Evolutionary conservation across 2,329 filamentous ascomycete genomes (phyloP), one percentile per base, ranked within the genome.

Genomic region (Verticillium klebahnii): DNA sequence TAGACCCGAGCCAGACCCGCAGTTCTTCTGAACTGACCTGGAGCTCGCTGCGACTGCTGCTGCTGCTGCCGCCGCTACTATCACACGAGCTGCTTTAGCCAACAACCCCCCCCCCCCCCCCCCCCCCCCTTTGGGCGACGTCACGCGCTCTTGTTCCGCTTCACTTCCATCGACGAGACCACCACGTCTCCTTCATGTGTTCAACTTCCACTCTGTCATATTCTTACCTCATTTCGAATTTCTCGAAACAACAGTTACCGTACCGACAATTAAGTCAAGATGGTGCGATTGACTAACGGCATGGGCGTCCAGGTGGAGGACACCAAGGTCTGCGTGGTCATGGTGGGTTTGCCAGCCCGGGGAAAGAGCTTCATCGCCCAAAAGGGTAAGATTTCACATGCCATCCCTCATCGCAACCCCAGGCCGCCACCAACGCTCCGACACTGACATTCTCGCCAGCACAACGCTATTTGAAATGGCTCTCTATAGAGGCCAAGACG

Each of bases 311-410:
- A 96, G 91, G 91, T 91, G 70, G 94, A 98, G 82, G 93, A 97
- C 77, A 94, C 92, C 64, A 92, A 91, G 76, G 96, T 99, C 80
- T 98, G 94, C 77, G 93, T 99, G 67, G 93, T 99, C 70, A 98
- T 99, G 95, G 95, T 99, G 64, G 95, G 95, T 68, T 83, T 99
- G 73, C 95, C 95, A 61, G 95, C 95, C 64, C 85, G 95, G 69
- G 95, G 95, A 72, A 99, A 99, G 85, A 97, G 92, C 80, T 87
- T 97, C 76, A 98, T 99, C 74, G 94, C 95, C 68, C 93, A 96
- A 72, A 97, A 97, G 86, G 93, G 93, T 95, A 81, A 71, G 80
- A 74, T 57, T 39, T 62, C 58, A 54, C 52, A 65, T 60, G 31
- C 54, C 40, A 59, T 31, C 60, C 36, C 57, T 25, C 25, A 12